These are phyloP conservation scores for Erigeron canadensis DNA, from an alignment of 129 eudicot genomes.

Conservation along the genomic window DNA sequence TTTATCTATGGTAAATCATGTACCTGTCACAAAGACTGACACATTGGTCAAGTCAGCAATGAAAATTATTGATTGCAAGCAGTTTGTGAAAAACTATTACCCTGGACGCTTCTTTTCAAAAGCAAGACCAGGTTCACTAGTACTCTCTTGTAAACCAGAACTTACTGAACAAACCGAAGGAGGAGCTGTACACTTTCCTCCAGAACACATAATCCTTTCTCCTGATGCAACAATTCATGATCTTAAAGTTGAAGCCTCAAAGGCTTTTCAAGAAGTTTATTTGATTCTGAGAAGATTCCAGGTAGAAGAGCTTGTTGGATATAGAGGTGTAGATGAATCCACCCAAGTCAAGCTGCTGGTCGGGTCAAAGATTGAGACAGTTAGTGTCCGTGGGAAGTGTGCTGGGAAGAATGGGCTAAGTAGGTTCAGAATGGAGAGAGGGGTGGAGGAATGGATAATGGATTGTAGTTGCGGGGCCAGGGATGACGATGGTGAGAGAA, in stretches of 20 bases:
- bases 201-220: constrained; percentile 58
- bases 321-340: constrained; percentile 74
- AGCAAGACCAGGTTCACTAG: constrained; percentile 41
- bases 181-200: constrained; percentile 45
- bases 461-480: constrained; percentile 90
- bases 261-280: constrained; percentile 82
- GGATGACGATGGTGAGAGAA: constrained; percentile 95
- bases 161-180: constrained; percentile 46
- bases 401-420: constrained; percentile 45
- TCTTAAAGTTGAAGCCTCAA: constrained; percentile 63
- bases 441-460: constrained; percentile 77
- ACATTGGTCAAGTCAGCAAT: constrained; percentile 44
- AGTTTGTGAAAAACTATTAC: constrained; percentile 69
- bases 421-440: constrained; percentile 71
- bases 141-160: constrained; percentile 56
- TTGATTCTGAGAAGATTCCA: constrained; percentile 66
- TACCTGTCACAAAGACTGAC: constrained; percentile 38
- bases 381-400: constrained; percentile 51
- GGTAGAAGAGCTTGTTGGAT: constrained; percentile 84
- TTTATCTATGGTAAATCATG: constrained; percentile 35
- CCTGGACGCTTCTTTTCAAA: constrained; percentile 38
- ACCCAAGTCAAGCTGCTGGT: constrained; percentile 74
- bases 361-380: constrained; percentile 40
- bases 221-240: constrained; percentile 62
- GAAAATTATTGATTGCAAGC: constrained; percentile 85